Percentiles rank a stretch among this genome's conserved stretches.
These are phyloP conservation scores for Ogataea thermomethanolica DNA, from an alignment of 805 yeast genomes.

Conservation along the genomic window DNA sequence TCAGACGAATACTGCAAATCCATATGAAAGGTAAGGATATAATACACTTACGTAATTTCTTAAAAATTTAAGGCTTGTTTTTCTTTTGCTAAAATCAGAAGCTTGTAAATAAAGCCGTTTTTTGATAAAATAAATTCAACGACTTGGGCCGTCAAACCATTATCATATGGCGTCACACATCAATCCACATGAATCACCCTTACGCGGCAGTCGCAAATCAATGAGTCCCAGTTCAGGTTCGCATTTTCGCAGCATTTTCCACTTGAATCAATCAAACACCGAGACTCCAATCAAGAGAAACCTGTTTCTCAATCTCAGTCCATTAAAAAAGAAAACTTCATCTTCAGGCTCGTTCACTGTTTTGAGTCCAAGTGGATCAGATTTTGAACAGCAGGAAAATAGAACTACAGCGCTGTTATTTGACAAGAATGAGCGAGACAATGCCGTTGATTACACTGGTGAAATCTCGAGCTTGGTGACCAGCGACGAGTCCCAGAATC, in stretches of 20 bases:
- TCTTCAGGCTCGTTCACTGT: not conserved
- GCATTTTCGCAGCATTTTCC: conserved; percentile 5
- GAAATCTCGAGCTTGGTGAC: conserved; percentile 11
- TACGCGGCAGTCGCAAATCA: not conserved
- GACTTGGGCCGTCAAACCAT: too few species aligned
- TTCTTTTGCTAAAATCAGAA: conserved; percentile 3
- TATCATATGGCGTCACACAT: not conserved
- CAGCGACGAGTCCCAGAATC: conserved; percentile 8
- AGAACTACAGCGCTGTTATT: not conserved
- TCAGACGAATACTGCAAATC: conserved; percentile 11
- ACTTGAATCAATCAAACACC: conserved; percentile 2
- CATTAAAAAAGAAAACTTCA: conserved; percentile 5
- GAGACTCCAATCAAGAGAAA: conserved; percentile 14
- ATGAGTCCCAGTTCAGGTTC: conserved; percentile 14
- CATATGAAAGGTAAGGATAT: conserved; percentile 2
- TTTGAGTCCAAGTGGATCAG: conserved; percentile 1
- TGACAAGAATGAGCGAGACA: not conserved
- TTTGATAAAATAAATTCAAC: not conserved
- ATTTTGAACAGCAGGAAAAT: not conserved
- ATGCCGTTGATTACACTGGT: conserved; percentile 11
- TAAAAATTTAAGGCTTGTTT: not conserved
- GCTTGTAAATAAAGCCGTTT: conserved; percentile 1
- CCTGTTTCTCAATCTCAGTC: conserved; percentile 10
- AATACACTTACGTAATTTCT: not conserved
- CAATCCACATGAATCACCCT: conserved; percentile 1